Percentiles rank a stretch among this genome's conserved stretches.
Conservation (phyloP, 768 basidiomycete species). For the Leccinum boreale region DNA sequence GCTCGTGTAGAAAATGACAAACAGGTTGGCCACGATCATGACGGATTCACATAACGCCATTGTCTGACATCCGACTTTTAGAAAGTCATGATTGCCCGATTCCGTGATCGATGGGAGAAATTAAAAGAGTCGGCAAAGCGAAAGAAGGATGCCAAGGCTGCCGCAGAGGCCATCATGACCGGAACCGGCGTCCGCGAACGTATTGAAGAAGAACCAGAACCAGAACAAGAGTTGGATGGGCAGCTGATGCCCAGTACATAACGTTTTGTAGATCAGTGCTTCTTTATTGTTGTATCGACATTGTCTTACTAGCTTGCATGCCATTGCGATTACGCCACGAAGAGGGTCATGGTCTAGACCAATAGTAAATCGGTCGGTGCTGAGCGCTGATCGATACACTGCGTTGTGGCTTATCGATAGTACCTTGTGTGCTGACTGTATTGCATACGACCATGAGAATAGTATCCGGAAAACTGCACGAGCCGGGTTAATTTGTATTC, state of each 20-base stretch:
- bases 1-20: slow-evolving; percentile 76
- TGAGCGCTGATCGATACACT: not conserved
- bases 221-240: slow-evolving; percentile 57
- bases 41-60: not conserved
- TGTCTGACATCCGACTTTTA: slow-evolving; percentile 39
- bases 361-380: not conserved
- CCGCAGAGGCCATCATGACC: slow-evolving; percentile 42
- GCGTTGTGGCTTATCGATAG: not conserved
- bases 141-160: slow-evolving; percentile 72
- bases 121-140: slow-evolving; percentile 84
- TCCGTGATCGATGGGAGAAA: slow-evolving; percentile 86
- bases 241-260: not conserved
- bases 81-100: slow-evolving; percentile 82
- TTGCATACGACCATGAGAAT: slow-evolving; percentile 3
- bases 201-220: slow-evolving; percentile 66
- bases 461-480: not conserved
- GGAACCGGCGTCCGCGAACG: slow-evolving; percentile 52
- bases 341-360: not conserved
- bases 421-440: no score
- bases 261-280: not conserved
- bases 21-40: slow-evolving; percentile 48
- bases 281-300: slow-evolving; percentile 2
- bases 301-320: slow-evolving; percentile 15
- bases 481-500: not conserved
- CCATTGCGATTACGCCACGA: not conserved